phyloP scores from a whole-genome alignment of 2,329 filamentous ascomycete species.

The Elsinoe batatas region DNA sequence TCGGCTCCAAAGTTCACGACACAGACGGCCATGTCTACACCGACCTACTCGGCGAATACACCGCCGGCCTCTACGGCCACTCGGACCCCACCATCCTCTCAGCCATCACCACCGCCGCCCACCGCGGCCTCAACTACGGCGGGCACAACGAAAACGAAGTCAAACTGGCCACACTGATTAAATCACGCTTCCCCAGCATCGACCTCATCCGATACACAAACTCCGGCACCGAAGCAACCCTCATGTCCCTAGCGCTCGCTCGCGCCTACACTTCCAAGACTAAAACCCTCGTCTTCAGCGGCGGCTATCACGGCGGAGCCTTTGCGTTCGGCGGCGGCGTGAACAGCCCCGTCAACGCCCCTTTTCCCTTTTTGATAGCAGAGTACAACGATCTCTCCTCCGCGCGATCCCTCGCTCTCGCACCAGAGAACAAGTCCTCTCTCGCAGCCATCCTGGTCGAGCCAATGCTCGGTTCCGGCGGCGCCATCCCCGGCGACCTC shows the following conservation, averaged over 20 bases:
- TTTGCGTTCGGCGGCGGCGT: slow-evolving; percentile 33
- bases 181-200: slow-evolving; percentile 41
- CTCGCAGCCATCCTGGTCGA: slow-evolving; percentile 58
- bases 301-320: slow-evolving; percentile 47
- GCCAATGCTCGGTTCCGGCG: slow-evolving; percentile 54
- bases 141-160: slow-evolving; percentile 44
- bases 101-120: slow-evolving; percentile 40
- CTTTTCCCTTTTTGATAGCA: slow-evolving; percentile 49
- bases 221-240: slow-evolving; percentile 56
- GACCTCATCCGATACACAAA: slow-evolving; percentile 53
- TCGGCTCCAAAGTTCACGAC: slow-evolving; percentile 21
- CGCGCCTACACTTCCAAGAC: slow-evolving; percentile 37
- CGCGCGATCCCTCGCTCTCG: slow-evolving; percentile 26
- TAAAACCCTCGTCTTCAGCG: slow-evolving; percentile 43
- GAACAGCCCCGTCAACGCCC: slow-evolving; percentile 27
- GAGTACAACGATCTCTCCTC: slow-evolving; percentile 51
- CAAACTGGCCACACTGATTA: slow-evolving; percentile 43
- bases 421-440: slow-evolving; percentile 24
- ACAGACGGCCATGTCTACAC: slow-evolving; percentile 27
- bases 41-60: slow-evolving; percentile 55
- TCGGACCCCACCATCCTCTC: slow-evolving; percentile 46
- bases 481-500: slow-evolving; percentile 42
- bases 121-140: slow-evolving; percentile 46
- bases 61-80: slow-evolving; percentile 57
- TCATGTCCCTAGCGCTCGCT: slow-evolving; percentile 49